Conservation (phyloP, 2,329 filamentous ascomycete species). For the Neonectria coccinea region DNA sequence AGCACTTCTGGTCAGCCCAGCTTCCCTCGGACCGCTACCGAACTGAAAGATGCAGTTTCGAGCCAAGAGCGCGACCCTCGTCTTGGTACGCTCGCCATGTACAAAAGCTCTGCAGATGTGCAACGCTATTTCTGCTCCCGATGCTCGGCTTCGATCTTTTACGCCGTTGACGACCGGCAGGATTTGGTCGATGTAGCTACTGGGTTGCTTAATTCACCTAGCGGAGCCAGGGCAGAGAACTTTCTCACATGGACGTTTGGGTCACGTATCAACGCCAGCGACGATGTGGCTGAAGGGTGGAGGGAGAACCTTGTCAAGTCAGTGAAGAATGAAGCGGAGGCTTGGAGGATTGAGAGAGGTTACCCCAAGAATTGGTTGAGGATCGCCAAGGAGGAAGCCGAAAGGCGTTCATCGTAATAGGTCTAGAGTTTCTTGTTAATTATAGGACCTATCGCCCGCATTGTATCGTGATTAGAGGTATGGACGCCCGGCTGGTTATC, state of each 20-base stretch:
- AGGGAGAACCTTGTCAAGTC: constrained; percentile 26
- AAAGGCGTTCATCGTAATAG: neutral
- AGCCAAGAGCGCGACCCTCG: constrained; percentile 47
- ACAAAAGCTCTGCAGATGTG: constrained; percentile 57
- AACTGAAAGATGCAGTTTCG: constrained; percentile 52
- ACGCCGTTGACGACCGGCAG: constrained; percentile 52
- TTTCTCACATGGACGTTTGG: constrained; percentile 57
- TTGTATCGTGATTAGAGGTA: no score
- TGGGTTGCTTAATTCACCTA: constrained; percentile 56
- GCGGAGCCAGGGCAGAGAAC: constrained; percentile 60
- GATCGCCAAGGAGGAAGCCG: constrained; percentile 1
- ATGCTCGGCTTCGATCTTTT: constrained; percentile 62
- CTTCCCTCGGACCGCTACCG: constrained; percentile 30
- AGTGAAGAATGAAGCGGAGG: constrained; percentile 35
- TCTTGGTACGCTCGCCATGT: constrained; percentile 57
- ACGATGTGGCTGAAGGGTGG: constrained; percentile 35
- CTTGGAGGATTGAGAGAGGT: constrained; percentile 32
- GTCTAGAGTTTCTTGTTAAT: neutral
- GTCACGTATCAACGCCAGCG: constrained; percentile 17
- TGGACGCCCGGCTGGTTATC: no score
- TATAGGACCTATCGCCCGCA: no score
- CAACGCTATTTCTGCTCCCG: constrained; percentile 61
- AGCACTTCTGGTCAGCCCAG: neutral
- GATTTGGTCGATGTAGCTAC: constrained; percentile 58
- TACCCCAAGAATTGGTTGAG: constrained; percentile 32